These are phyloP conservation scores for Malus asiatica DNA, from an alignment of 306 rosid genomes.

Conservation along the genomic window DNA sequence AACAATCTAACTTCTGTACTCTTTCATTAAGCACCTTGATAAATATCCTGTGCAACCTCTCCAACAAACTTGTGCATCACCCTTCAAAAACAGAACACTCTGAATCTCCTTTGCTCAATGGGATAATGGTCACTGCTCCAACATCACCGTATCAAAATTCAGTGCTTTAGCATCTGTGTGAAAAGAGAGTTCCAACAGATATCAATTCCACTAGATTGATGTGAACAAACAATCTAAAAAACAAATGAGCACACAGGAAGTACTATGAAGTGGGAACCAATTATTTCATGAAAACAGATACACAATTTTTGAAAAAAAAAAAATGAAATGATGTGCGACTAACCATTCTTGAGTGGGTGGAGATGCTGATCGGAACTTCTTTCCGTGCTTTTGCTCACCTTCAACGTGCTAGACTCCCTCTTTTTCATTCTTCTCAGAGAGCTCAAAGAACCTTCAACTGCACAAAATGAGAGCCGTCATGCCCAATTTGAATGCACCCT, in stretches of 20 bases:
- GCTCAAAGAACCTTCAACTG: constrained; percentile 87
- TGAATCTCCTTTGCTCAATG: neutral
- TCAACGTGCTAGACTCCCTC: constrained; percentile 35
- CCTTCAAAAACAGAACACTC: neutral
- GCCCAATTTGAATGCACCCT: neutral
- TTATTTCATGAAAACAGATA: neutral
- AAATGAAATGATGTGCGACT: constrained; percentile 8
- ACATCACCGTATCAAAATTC: neutral
- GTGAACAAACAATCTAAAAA: neutral
- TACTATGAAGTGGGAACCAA: neutral
- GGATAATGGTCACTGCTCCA: neutral
- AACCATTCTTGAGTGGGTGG: constrained; percentile 41
- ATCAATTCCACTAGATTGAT: neutral
- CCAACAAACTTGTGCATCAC: neutral
- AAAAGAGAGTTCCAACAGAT: neutral
- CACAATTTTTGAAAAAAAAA: neutral
- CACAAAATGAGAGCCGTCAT: neutral
- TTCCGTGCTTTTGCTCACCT: constrained; percentile 11
- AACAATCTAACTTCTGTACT: neutral
- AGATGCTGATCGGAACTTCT: constrained; percentile 20
- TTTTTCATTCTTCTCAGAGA: constrained; percentile 44
- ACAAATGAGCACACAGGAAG: neutral
- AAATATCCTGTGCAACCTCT: neutral
- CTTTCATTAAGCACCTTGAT: neutral
- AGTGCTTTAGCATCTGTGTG: neutral